phyloP scores from a whole-genome alignment of 2,329 filamentous ascomycete genomes.

The Raffaelea arxii region DNA sequence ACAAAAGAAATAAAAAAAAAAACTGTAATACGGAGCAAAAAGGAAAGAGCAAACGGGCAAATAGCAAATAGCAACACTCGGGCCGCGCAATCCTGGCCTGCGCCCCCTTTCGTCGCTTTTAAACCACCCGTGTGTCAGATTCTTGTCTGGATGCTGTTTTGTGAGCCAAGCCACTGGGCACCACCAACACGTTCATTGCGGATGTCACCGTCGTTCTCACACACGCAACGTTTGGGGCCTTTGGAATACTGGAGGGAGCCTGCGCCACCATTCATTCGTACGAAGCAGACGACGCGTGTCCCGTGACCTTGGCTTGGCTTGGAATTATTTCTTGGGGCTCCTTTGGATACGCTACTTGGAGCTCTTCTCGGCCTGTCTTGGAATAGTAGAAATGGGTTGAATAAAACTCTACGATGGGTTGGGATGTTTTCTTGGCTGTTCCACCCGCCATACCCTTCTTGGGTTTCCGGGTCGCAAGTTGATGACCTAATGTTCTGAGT shows the following conservation, averaged over 20 bases:
- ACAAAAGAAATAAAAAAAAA: neutral
- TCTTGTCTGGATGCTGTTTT: neutral
- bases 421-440: no score
- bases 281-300: neutral
- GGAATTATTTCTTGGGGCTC: no score
- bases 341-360: no score
- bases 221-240: neutral
- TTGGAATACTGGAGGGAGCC: neutral
- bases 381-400: no score
- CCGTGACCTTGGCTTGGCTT: no score
- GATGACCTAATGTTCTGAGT: no score
- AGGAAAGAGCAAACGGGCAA: neutral
- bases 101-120: neutral
- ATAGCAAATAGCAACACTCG: neutral
- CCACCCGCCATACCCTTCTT: no score
- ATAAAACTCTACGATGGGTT: no score
- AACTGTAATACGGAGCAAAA: neutral
- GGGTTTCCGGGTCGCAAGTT: no score
- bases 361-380: no score
- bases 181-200: neutral
- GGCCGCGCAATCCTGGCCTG: neutral
- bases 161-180: neutral
- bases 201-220: no score
- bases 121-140: neutral
- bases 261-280: neutral